These are phyloP conservation scores for Spathaspora sp. DNA, from an alignment of 805 yeast species.

Conservation along the genomic window DNA sequence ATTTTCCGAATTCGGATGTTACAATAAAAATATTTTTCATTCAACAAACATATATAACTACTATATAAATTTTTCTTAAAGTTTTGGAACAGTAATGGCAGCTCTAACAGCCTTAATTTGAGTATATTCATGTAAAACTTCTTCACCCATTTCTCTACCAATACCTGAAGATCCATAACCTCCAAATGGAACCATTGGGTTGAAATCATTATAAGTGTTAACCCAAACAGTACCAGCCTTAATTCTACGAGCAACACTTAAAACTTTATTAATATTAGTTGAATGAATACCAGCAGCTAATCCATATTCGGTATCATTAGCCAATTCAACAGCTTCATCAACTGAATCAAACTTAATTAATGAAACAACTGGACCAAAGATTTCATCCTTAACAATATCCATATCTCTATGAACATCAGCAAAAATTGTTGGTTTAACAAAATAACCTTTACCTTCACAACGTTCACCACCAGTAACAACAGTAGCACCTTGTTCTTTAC, in stretches of 20 bases:
- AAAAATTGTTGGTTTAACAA: constrained; percentile 78
- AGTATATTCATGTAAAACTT: constrained; percentile 80
- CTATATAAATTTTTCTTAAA: no score
- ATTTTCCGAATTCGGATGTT: no score
- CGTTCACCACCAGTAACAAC: constrained; percentile 81
- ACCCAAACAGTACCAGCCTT: constrained; percentile 91
- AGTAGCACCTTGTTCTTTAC: constrained; percentile 81
- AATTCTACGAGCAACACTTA: constrained; percentile 68
- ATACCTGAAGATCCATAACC: constrained; percentile 89
- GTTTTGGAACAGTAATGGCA: neutral
- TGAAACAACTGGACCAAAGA: constrained; percentile 91
- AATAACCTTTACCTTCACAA: constrained; percentile 66
- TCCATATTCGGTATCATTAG: constrained; percentile 83
- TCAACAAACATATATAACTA: no score
- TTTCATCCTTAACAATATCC: constrained; percentile 82
- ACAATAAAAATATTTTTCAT: no score
- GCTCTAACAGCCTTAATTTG: constrained; percentile 81
- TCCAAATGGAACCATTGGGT: constrained; percentile 86
- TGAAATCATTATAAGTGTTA: constrained; percentile 87
- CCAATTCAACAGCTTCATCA: constrained; percentile 74
- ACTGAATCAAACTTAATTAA: constrained; percentile 75
- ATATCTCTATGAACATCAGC: constrained; percentile 73
- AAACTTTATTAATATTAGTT: constrained; percentile 65
- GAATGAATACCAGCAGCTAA: constrained; percentile 92
- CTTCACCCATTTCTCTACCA: constrained; percentile 91